Evolutionary conservation across 768 basidiomycete genomes (phyloP).

Genomic region (Panellus pusillus): DNA sequence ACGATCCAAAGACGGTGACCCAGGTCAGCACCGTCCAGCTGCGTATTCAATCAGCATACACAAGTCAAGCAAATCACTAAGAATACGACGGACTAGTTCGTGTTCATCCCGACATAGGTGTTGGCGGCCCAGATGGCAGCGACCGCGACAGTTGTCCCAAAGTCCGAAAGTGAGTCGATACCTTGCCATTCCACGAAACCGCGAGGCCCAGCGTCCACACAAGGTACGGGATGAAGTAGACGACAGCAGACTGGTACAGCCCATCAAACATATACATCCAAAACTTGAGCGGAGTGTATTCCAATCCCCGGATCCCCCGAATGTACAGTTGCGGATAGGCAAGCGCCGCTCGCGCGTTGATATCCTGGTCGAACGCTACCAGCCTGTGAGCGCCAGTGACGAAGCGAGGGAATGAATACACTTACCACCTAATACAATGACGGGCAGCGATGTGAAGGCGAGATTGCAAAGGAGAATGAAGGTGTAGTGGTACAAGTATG

Average conservation of each 20-base stretch:
- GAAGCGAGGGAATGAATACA: constrained; percentile 1
- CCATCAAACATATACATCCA: constrained; percentile 96
- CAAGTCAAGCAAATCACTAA: constrained; percentile 8
- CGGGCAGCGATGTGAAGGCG: constrained; percentile 91
- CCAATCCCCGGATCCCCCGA: constrained; percentile 89
- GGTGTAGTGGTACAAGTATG: constrained; percentile 93
- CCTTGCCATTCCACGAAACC: constrained; percentile 75
- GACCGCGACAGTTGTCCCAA: constrained; percentile 89
- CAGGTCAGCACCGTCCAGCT: constrained; percentile 88
- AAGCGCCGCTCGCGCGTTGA: constrained; percentile 84
- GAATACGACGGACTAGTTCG: constrained; percentile 69
- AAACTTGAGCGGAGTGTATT: constrained; percentile 90
- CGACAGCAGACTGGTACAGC: constrained; percentile 85
- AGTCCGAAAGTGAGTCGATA: constrained; percentile 80
- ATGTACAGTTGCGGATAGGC: constrained; percentile 96
- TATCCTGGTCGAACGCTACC: constrained; percentile 91
- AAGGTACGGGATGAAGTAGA: constrained; percentile 84
- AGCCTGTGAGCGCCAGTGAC: constrained; percentile 10
- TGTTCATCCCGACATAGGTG: constrained; percentile 86
- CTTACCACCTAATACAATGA: constrained; percentile 85
- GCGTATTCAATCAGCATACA: constrained; percentile 22
- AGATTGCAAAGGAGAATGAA: constrained; percentile 92
- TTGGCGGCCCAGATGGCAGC: constrained; percentile 89
- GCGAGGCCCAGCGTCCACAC: constrained; percentile 67
- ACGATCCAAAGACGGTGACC: constrained; percentile 78